phyloP scores from a whole-genome alignment of 352 stramenopile genomes.

The Globisporangium emineosum region DNA sequence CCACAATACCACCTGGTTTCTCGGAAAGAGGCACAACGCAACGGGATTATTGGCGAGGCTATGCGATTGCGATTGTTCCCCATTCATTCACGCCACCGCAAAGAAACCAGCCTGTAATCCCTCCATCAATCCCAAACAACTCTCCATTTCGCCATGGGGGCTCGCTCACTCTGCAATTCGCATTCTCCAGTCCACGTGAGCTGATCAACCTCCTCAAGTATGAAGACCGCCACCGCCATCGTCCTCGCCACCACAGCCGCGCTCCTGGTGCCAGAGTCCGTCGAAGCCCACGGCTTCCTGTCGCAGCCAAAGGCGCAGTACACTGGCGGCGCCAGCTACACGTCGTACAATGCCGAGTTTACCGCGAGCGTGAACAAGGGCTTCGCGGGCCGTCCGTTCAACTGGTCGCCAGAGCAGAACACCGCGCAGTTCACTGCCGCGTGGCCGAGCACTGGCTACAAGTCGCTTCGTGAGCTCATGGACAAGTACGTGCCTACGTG shows the following conservation, averaged over 20 bases:
- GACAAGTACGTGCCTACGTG: constrained; percentile 29
- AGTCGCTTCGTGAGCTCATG: constrained; percentile 31
- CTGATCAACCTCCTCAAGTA: background rate
- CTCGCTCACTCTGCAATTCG: constrained; percentile 10
- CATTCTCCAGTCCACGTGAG: background rate
- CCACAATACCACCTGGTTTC: no score
- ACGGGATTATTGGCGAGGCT: no score
- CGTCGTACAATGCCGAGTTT: constrained; percentile 20
- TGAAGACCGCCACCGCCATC: constrained; percentile 7
- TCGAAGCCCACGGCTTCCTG: constrained; percentile 7
- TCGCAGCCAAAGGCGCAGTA: constrained; percentile 16
- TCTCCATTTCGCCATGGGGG: background rate
- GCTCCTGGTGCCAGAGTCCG: background rate
- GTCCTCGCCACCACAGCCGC: constrained; percentile 1
- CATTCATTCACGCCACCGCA: no score
- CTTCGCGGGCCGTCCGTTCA: constrained; percentile 13
- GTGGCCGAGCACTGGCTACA: no score
- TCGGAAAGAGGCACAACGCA: no score
- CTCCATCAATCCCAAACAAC: background rate
- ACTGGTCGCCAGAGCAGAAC: no score
- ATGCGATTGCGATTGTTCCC: no score
- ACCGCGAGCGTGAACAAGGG: constrained; percentile 18
- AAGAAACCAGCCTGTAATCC: background rate
- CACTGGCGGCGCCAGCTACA: constrained; percentile 11
- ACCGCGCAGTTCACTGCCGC: no score